Base-by-base conservation (phyloP, 805 yeast genomes). In the Zygotorulaspora chibaensis region DNA sequence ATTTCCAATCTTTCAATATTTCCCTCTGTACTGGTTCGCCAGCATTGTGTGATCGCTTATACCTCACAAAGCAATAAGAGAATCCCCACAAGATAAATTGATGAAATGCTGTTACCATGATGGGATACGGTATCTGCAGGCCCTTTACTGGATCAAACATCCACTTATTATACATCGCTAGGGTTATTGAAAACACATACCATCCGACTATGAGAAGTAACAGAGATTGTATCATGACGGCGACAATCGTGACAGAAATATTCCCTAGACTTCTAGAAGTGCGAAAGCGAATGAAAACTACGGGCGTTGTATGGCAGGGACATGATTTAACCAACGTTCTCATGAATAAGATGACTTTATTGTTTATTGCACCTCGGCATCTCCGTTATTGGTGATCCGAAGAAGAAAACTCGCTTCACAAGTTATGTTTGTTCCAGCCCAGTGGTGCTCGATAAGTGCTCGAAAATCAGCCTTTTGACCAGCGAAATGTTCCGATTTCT, bases 81-180 rank as follows among this genome's bases (percentile, higher is more conserved):
- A 91, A 77, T 29, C 85, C 58, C 36, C 70, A 44, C 47, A 85
- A 70, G 35, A 88, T 76, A 23, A 83, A 59, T 68, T 93, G 98
- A 68, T 93, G 99, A 55, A 83, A 74, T 3, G 90, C 73, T 0
- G 99, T 93, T 43, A 90, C 79, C 25, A 90, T 68, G 17, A 93
- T 76, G 1, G 99, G 99, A 61, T 81, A 93, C 27, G 80, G 77
- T 57, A 93, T 83, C 59, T 86, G 79, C 45, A 90, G 70, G 15
- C 87, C 84, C 8, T 76, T 73, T 5, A 66, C 62, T 0, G 68
- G 67, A 33, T 91, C 90, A 69, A 91, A 93, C 97, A 91, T 91
- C 97, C 97, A 89, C 69, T 90, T 90, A 72, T 93, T 93, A 69
- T 91, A 93, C 26, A 87, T 65, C 8, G 90, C 82, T 15, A 86